Evolutionary conservation across 805 yeast genomes (phyloP), one percentile per base, ranked within the genome.

Genomic region (Kockiozyma suomiensis): DNA sequence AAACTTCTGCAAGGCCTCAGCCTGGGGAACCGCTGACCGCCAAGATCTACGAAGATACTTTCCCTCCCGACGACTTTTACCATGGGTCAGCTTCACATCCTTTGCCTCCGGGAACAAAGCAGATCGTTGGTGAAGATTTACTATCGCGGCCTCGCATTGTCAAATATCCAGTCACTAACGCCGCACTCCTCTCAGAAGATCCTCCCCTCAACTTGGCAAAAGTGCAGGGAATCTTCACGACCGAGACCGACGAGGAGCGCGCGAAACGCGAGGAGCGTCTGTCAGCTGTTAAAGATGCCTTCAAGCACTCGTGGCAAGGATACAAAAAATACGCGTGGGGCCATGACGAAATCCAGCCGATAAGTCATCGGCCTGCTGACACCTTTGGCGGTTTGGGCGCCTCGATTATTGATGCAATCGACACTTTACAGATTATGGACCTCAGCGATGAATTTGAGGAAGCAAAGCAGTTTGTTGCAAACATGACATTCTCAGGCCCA

Each of bases 351-450:
- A 69, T 80, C 3, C 63, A 62, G 21, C 84, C 84, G 0, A 47
- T 79, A 2, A 63, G 78, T 1, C 69, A 71, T 17, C 42, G 54
- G 26, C n/a, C 59, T 35, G 56, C 55, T 7, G 76, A 79, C 58
- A 75, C 82, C 1, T 79, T 80, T 62, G 73, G 75, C 45, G 82
- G 82, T 1, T 82, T 84, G 85, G 80, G 83, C 4, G 78, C 82
- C 0, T 76, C 82, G 1, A 72, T 82, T 3, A 73, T 83, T 4
- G 87, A 83, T 60, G 72, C 84, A 0, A 66, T 84, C 37, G 87
- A 83, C 64, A 79, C 85, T 1, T 67, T 83, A 46, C 72, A 70
- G 54, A 69, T 83, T n/a, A 76, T 82, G 78, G 79, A 73, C 7
- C 72, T 80, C 46, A 64, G 68, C 2, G 70, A 70, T 2, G 80